phyloP scores from a whole-genome alignment of 306 rosid genomes.

The Glycine soja region DNA sequence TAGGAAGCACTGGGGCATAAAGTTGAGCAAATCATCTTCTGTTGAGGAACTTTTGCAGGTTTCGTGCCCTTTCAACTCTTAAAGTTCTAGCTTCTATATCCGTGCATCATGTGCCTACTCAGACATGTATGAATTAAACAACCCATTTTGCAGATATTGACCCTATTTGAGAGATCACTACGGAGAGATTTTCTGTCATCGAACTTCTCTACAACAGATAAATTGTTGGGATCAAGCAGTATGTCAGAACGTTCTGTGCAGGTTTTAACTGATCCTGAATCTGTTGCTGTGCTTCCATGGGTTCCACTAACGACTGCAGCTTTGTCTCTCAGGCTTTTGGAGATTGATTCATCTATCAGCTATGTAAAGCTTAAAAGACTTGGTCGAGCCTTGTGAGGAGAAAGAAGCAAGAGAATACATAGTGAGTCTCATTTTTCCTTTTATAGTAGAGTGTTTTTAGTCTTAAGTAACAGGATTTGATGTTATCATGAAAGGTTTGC shows the following conservation, averaged over 20 bases:
- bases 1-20: slow-evolving; percentile 79
- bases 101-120: background rate
- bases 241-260: slow-evolving; percentile 48
- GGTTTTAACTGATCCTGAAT: slow-evolving; percentile 57
- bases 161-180: slow-evolving; percentile 73
- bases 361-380: slow-evolving; percentile 63
- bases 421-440: slow-evolving; percentile 55
- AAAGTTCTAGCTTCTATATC: slow-evolving; percentile 25
- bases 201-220: slow-evolving; percentile 71
- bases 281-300: slow-evolving; percentile 86
- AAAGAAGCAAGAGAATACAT: slow-evolving; percentile 59
- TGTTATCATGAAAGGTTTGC: slow-evolving; percentile 8
- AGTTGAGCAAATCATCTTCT: slow-evolving; percentile 70
- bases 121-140: slow-evolving; percentile 38
- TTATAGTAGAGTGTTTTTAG: background rate
- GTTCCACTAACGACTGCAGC: slow-evolving; percentile 89
- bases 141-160: slow-evolving; percentile 66
- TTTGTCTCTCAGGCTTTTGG: slow-evolving; percentile 81
- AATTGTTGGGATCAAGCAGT: slow-evolving; percentile 66
- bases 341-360: slow-evolving; percentile 77
- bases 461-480: slow-evolving; percentile 22
- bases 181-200: slow-evolving; percentile 78
- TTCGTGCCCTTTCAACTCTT: slow-evolving; percentile 29
- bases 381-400: slow-evolving; percentile 61
- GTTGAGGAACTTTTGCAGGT: slow-evolving; percentile 88